Conservation (phyloP, 169 alveolate species). For the Cryptosporidium xiaoi region DNA sequence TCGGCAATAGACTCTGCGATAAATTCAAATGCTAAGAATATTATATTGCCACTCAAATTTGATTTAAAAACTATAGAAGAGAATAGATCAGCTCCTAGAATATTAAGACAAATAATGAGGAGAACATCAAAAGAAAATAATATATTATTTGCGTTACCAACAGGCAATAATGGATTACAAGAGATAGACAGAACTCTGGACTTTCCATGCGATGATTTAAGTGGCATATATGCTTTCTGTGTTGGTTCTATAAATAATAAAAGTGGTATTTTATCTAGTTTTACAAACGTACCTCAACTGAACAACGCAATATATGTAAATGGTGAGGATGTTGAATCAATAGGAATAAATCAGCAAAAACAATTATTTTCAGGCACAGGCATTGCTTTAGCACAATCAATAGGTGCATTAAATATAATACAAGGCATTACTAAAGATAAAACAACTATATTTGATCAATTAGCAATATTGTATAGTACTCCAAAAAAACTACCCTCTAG, state of each 20-base stretch:
- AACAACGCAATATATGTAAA: conserved; percentile 44
- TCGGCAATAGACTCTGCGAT: conserved; percentile 73
- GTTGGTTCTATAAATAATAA: conserved; percentile 62
- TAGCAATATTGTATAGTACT: conserved; percentile 48
- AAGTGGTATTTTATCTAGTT: conserved; percentile 45
- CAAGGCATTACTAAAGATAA: conserved; percentile 64
- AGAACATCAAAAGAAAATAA: conserved; percentile 66
- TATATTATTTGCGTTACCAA: conserved; percentile 60
- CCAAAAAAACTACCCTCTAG: conserved; percentile 61
- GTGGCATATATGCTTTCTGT: conserved; percentile 74
- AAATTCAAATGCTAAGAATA: conserved; percentile 39
- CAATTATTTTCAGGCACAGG: conserved; percentile 69
- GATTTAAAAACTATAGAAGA: conserved; percentile 42
- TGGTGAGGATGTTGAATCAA: conserved; percentile 69
- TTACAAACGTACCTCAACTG: conserved; percentile 42
- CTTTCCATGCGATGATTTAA: conserved; percentile 73
- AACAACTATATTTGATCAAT: conserved; percentile 49
- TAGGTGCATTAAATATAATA: conserved; percentile 58
- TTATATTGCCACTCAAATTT: conserved; percentile 47
- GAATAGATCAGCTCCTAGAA: conserved; percentile 69
- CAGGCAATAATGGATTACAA: conserved; percentile 65
- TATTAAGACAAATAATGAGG: conserved; percentile 62
- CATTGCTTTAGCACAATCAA: conserved; percentile 69
- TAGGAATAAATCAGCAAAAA: conserved; percentile 61
- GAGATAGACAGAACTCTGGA: conserved; percentile 32